Evolutionary conservation across 257 asterid species (phyloP).

Genomic region (Knoxia roxburghii): DNA sequence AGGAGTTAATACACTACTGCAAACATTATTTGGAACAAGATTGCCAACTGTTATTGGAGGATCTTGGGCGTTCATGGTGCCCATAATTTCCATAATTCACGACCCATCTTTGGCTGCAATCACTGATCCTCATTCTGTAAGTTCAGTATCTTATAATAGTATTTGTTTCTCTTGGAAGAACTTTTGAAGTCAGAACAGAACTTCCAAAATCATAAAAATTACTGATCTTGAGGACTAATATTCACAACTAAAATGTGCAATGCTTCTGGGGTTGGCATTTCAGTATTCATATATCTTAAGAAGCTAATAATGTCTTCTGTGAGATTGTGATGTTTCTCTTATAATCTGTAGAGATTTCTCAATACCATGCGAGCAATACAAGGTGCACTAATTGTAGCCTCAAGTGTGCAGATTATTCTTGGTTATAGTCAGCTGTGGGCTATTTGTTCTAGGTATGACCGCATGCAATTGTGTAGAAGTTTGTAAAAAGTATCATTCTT

Average conservation of each 20-base stretch:
- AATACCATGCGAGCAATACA: conserved; percentile 85
- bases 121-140: conserved; percentile 66
- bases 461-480: too few relatives aligned
- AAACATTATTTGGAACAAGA: conserved; percentile 89
- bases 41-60: conserved; percentile 94
- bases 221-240: too few relatives aligned
- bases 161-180: neutral
- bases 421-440: conserved; percentile 98
- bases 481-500: neutral
- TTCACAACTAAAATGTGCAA: neutral
- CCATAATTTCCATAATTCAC: conserved; percentile 81
- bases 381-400: conserved; percentile 91
- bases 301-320: too few relatives aligned
- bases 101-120: conserved; percentile 67
- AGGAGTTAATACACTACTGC: conserved; percentile 80
- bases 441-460: conserved; percentile 97
- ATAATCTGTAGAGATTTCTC: conserved; percentile 60
- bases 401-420: conserved; percentile 91
- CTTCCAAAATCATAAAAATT: too few relatives aligned
- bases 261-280: neutral
- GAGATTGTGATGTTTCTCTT: conserved; percentile 1
- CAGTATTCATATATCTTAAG: neutral
- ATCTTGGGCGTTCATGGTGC: conserved; percentile 96
- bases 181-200: too few relatives aligned
- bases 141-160: conserved; percentile 9